These are phyloP conservation scores for Fraxinus velutina DNA, from an alignment of 305 asterid genomes.

Conservation along the genomic window DNA sequence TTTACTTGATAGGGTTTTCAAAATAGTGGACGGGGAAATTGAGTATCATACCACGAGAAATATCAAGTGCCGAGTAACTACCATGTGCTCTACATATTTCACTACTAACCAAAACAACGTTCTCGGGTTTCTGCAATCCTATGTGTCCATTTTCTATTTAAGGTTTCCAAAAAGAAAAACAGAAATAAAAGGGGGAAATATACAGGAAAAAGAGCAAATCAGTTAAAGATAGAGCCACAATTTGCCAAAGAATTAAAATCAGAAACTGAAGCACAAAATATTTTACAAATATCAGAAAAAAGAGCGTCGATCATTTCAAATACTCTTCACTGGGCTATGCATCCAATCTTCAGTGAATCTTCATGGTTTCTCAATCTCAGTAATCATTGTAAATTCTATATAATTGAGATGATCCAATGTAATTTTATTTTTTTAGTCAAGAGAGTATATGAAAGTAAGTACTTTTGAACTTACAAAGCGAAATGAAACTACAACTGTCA, in stretches of 20 bases:
- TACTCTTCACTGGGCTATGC: slow-evolving; percentile 2
- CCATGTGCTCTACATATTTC: neutral
- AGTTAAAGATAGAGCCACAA: neutral
- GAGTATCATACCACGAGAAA: neutral
- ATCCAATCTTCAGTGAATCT: neutral
- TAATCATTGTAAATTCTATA: neutral
- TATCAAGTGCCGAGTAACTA: neutral
- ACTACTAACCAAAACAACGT: neutral
- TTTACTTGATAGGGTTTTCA: neutral
- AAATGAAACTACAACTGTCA: slow-evolving; percentile 78
- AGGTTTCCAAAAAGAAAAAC: neutral
- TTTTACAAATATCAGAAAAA: slow-evolving; percentile 7
- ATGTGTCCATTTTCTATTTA: neutral
- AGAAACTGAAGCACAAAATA: slow-evolving; percentile 1
- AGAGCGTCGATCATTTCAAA: neutral
- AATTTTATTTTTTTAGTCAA: slow-evolving; percentile 7
- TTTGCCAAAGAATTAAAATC: neutral
- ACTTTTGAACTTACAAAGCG: slow-evolving; percentile 72
- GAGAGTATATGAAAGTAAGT: slow-evolving; percentile 5
- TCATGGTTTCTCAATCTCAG: slow-evolving; percentile 7
- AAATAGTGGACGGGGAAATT: neutral
- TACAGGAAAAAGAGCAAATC: neutral
- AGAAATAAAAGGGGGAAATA: neutral
- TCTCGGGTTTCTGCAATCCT: neutral
- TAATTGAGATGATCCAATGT: neutral